Conservation (phyloP, 441 rosid genomes). For the Euphorbia celastroides region DNA sequence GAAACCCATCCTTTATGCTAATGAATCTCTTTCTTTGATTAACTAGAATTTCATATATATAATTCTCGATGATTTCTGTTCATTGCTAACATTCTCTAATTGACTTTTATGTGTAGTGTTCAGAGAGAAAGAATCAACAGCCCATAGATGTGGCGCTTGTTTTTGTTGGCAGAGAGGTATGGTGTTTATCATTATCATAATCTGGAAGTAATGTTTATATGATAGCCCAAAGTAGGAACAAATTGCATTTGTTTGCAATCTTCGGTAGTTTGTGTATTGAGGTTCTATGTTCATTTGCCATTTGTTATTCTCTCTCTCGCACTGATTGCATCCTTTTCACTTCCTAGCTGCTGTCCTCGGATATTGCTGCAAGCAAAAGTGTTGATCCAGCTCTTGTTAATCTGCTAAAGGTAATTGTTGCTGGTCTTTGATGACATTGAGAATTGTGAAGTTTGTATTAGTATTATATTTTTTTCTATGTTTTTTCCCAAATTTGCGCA, state of each 20-base stretch:
- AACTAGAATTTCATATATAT: too few relatives aligned
- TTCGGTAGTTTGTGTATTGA: too few relatives aligned
- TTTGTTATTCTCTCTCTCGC: too few relatives aligned
- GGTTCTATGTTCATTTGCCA: too few relatives aligned
- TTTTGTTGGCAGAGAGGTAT: slow-evolving; percentile 91
- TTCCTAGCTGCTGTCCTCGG: slow-evolving; percentile 61
- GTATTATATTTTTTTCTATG: background rate
- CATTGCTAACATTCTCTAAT: background rate
- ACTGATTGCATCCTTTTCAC: slow-evolving; percentile 19
- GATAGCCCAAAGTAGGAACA: too few relatives aligned
- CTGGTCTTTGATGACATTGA: background rate
- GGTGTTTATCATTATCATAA: background rate
- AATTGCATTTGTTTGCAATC: too few relatives aligned
- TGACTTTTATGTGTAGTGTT: slow-evolving; percentile 41
- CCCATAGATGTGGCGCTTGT: slow-evolving; percentile 67
- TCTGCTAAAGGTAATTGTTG: slow-evolving; percentile 56
- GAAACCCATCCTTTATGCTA: slow-evolving; percentile 5
- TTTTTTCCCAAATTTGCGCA: slow-evolving; percentile 25
- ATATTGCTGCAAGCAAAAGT: slow-evolving; percentile 52
- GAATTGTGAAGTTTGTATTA: background rate
- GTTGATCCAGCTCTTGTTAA: slow-evolving; percentile 50
- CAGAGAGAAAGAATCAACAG: slow-evolving; percentile 44
- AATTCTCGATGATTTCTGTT: too few relatives aligned
- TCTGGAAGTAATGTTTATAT: too few relatives aligned
- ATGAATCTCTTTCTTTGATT: background rate